These are phyloP conservation scores for Aphanomyces invadans DNA, from an alignment of 352 stramenopile species.

Conservation along the genomic window DNA sequence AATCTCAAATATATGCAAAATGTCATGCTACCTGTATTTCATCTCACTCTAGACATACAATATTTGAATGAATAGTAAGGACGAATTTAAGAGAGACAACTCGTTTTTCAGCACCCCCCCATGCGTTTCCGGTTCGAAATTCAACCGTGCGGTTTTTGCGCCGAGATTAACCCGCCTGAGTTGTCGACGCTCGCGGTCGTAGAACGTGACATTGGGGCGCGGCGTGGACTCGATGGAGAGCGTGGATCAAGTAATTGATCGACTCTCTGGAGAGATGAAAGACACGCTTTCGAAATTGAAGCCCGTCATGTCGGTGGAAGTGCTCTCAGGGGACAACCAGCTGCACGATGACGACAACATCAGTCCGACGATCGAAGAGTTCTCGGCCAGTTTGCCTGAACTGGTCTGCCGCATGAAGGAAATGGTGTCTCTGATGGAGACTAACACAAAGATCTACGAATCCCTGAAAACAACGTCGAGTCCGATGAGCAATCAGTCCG, in stretches of 20 bases:
- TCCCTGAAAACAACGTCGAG: constrained; percentile 6
- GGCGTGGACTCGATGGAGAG: not conserved
- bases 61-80: too few species aligned
- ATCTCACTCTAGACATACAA: too few species aligned
- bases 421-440: constrained; percentile 59
- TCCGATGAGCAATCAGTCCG: not conserved
- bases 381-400: constrained; percentile 51
- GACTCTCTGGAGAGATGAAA: constrained; percentile 4
- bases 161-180: too few species aligned
- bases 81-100: too few species aligned
- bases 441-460: constrained; percentile 65
- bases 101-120: too few species aligned
- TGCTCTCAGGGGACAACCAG: not conserved
- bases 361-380: constrained; percentile 29
- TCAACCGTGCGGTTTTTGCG: too few species aligned
- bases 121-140: too few species aligned
- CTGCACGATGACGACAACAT: constrained; percentile 31
- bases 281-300: constrained; percentile 9
- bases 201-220: too few species aligned
- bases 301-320: not conserved
- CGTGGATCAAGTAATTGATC: constrained; percentile 5
- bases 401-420: constrained; percentile 53
- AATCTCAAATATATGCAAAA: too few species aligned
- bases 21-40: too few species aligned
- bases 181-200: too few species aligned